Evolutionary conservation across 73 alveolate genomes (phyloP).

Genomic region (Effrenium voratum): DNA sequence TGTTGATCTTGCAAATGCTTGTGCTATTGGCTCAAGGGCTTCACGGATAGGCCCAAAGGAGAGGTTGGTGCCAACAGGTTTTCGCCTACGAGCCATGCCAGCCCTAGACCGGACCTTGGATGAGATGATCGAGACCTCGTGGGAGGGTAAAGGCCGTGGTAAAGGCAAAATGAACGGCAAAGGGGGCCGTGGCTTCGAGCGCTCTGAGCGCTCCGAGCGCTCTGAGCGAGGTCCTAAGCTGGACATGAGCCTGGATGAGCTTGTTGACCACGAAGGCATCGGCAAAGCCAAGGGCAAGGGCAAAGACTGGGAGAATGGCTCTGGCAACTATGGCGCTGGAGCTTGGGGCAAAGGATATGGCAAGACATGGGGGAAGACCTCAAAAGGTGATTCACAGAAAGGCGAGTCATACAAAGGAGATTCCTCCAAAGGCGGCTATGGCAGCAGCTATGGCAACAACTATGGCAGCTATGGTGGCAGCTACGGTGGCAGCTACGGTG

Average conservation of each 20-base stretch:
- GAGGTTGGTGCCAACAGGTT: no score
- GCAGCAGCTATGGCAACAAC: background rate
- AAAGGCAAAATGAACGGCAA: background rate
- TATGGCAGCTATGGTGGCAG: background rate
- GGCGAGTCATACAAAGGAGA: no score
- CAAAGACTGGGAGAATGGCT: background rate
- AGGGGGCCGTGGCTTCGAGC: background rate
- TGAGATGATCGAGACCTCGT: constrained; percentile 20
- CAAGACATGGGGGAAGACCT: background rate
- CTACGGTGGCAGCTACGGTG: background rate
- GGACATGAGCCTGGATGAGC: constrained; percentile 54
- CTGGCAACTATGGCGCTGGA: background rate
- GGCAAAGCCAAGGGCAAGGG: background rate
- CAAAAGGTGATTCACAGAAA: background rate
- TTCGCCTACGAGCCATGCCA: no score
- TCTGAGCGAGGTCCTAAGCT: constrained; percentile 8
- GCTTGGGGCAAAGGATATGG: background rate
- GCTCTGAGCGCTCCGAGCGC: background rate
- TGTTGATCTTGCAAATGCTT: no score
- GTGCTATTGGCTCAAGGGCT: no score
- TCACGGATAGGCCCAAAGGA: no score
- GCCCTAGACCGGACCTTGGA: constrained; percentile 17
- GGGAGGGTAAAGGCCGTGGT: background rate
- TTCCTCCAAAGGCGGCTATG: no score
- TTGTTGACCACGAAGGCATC: background rate